phyloP scores from a whole-genome alignment of 1,284 basidiomycete genomes.

The Ceratobasidium sp. region DNA sequence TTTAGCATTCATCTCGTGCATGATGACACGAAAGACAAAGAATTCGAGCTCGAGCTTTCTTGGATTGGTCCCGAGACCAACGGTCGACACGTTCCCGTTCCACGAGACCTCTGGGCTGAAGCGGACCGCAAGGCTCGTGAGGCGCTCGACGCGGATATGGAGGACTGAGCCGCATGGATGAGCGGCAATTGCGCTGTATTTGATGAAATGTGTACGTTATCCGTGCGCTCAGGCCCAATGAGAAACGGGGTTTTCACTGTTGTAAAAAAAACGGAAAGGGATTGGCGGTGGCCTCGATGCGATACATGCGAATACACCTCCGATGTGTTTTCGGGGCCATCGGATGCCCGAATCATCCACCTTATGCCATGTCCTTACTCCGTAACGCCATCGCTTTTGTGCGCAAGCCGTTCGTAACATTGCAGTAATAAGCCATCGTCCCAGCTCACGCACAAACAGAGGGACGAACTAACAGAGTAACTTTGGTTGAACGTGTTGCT shows the following conservation, averaged over 20 bases:
- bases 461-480: not conserved
- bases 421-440: not conserved
- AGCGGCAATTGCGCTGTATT: not conserved
- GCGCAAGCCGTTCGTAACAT: not conserved
- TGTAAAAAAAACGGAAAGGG: not conserved
- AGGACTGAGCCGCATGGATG: constrained; percentile 22
- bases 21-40: constrained; percentile 97
- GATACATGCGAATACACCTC: too few relatives aligned
- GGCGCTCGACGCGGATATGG: constrained; percentile 60
- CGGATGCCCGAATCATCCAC: not conserved
- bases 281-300: too few relatives aligned
- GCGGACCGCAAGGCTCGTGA: constrained; percentile 93
- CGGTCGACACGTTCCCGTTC: constrained; percentile 84
- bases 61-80: constrained; percentile 94
- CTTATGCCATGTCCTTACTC: not conserved
- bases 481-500: not conserved
- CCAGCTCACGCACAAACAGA: not conserved
- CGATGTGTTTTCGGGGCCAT: not conserved
- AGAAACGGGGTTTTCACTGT: not conserved
- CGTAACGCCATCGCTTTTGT: not conserved
- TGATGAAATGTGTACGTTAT: constrained; percentile 10
- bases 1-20: constrained; percentile 95
- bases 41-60: constrained; percentile 97
- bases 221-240: not conserved
- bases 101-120: constrained; percentile 85